phyloP scores from a whole-genome alignment of 192 early-diverging fungal genomes.

The Coemansia nantahalensis region DNA sequence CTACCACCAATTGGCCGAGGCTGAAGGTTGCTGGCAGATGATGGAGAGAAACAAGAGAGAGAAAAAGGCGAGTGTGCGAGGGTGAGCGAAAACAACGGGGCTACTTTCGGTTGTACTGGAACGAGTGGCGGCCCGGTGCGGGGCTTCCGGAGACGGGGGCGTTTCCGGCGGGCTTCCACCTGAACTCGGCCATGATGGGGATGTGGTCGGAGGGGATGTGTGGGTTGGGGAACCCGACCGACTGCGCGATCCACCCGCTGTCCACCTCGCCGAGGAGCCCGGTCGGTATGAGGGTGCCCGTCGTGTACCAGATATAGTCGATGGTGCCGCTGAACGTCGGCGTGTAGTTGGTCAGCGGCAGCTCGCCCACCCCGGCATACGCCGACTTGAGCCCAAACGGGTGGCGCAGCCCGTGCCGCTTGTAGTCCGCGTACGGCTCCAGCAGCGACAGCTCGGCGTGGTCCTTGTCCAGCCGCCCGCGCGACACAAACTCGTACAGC shows the following conservation, averaged over 20 bases:
- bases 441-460: constrained; percentile 81
- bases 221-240: constrained; percentile 91
- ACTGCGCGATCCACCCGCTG: constrained; percentile 67
- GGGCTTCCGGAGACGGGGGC: constrained; percentile 2
- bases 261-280: constrained; percentile 84
- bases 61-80: constrained; percentile 5
- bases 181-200: constrained; percentile 71
- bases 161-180: constrained; percentile 50
- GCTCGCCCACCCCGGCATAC: constrained; percentile 68
- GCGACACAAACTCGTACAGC: constrained; percentile 86
- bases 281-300: constrained; percentile 68
- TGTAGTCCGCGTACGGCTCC: constrained; percentile 80
- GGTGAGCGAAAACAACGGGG: constrained; percentile 9
- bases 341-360: constrained; percentile 92
- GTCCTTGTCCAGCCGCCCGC: constrained; percentile 71
- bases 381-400: constrained; percentile 77
- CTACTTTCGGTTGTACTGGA: constrained; percentile 40
- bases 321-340: constrained; percentile 84
- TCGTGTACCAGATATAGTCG: constrained; percentile 94
- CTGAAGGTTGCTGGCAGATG: background rate
- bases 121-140: constrained; percentile 27
- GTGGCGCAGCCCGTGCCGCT: constrained; percentile 79
- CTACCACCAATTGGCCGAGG: too few species aligned
- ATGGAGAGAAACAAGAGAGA: constrained; percentile 12
- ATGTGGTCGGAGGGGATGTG: constrained; percentile 85